Evolutionary conservation across 345 rosid species (phyloP), one percentile per base, ranked within the genome.

Genomic region (Physaria fendleri): DNA sequence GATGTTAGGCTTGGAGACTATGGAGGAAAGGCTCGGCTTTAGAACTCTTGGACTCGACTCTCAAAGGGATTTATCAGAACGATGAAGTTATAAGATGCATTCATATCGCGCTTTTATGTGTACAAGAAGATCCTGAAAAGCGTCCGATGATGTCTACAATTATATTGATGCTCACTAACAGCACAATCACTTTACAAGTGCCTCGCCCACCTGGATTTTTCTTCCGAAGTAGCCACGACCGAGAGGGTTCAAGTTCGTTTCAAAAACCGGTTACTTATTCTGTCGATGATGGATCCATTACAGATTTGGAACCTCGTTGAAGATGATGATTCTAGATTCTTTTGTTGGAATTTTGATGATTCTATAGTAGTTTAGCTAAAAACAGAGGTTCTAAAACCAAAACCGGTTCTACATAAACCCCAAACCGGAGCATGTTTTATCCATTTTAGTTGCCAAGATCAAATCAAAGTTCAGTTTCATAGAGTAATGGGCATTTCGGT

Each of bases 151-250:
- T 82, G 75, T 59, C 65, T 3, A 15, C 42, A 0, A 27, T 73
- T 6, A 69, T 75, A 8, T 22, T 77, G 9, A 65, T 72, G 76
- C 78, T 78, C 1, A 72, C 59, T 40, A 69, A 73, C 37, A 56
- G 38, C 54, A 71, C 76, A 14, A 16, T 45, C 2, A 39, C 66
- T 27, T 62, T 75, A 9, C 68, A 37, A 20, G n/a, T 18, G 41
- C 81, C 85, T 7, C 44, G 54, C 11, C 32, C 32, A 0, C 82
- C 82, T 0, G 78, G 39, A 14, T 20, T 62, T 50, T 17, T 2
- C 27, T 9, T 47, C 16, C 44, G n/a, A 39, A 39, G 21, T 23
- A 10, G 33, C 15, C 10, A 0, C 1, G 18, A 57, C 17, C 2
- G 2, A 3, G 10, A 47, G 4, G 46, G 23, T 5, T 14, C 30